phyloP scores from a whole-genome alignment of 2,329 filamentous ascomycete species.

The Arthrobotrys sphaeroides region DNA sequence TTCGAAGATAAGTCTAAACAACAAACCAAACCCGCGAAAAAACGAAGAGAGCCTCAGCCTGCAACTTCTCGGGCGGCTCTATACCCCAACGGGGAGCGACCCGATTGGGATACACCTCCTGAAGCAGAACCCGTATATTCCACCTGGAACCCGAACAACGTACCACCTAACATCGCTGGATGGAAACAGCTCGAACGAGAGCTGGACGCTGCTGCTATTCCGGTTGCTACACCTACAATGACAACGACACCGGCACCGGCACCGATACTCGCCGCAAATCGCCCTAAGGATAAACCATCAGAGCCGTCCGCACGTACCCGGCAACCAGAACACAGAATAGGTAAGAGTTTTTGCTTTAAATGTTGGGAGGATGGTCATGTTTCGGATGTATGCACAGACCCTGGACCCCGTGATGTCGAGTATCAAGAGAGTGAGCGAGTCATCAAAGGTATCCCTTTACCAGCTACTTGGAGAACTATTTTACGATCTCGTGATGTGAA shows the following conservation, averaged over 20 bases:
- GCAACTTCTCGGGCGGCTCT: background rate
- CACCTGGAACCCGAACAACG: slow-evolving; percentile 2
- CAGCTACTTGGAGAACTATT: slow-evolving; percentile 9
- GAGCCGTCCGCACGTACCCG: slow-evolving; percentile 13
- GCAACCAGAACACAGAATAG: slow-evolving; percentile 11
- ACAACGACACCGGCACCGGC: no score
- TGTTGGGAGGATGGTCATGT: slow-evolving; percentile 31
- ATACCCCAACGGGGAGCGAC: slow-evolving; percentile 22
- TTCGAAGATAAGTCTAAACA: slow-evolving; percentile 6
- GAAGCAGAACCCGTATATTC: background rate
- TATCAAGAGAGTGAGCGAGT: slow-evolving; percentile 14
- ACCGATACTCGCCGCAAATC: background rate
- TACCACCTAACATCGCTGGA: background rate
- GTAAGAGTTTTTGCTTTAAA: slow-evolving; percentile 23
- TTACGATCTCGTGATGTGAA: background rate
- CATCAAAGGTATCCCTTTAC: background rate
- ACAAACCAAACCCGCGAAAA: background rate
- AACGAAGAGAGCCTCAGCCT: background rate
- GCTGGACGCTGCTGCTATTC: no score
- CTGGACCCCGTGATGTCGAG: background rate
- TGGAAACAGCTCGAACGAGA: slow-evolving; percentile 27
- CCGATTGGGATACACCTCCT: slow-evolving; percentile 18
- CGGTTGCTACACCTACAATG: no score
- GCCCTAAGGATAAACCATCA: background rate
- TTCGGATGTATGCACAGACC: background rate